phyloP scores from a whole-genome alignment of 192 early-diverging fungal genomes.

The Chytriomyces sp. region DNA sequence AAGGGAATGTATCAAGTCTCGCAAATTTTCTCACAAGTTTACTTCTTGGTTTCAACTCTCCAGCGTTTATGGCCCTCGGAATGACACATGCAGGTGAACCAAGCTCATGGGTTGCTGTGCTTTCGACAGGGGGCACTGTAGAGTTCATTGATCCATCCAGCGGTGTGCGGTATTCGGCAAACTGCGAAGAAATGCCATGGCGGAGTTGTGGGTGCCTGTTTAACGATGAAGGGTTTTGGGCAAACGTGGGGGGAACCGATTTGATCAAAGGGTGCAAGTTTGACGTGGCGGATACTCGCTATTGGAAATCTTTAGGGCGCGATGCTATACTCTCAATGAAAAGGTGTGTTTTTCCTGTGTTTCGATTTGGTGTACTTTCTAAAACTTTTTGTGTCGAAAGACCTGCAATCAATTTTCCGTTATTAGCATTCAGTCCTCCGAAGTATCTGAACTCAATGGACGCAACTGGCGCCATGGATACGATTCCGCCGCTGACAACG shows the following conservation, averaged over 20 bases:
- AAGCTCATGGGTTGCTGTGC: slow-evolving; percentile 31
- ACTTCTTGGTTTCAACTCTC: slow-evolving; percentile 32
- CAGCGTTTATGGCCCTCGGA: slow-evolving; percentile 33
- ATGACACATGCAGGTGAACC: background rate
- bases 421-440: slow-evolving; percentile 14
- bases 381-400: background rate
- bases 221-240: slow-evolving; percentile 42
- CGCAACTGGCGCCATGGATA: background rate
- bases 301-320: slow-evolving; percentile 31
- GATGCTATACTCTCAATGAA: slow-evolving; percentile 32
- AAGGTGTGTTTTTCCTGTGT: background rate
- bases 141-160: slow-evolving; percentile 32
- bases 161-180: slow-evolving; percentile 7
- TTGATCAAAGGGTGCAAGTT: background rate
- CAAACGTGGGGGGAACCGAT: slow-evolving; percentile 29
- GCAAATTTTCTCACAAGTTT: slow-evolving; percentile 36
- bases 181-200: slow-evolving; percentile 7
- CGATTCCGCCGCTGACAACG: slow-evolving; percentile 6
- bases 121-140: background rate
- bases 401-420: slow-evolving; percentile 10
- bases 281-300: slow-evolving; percentile 17
- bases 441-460: slow-evolving; percentile 2
- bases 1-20: slow-evolving; percentile 16
- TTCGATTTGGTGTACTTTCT: background rate
- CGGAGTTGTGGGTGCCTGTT: slow-evolving; percentile 37